These are phyloP conservation scores for Brettanomyces bruxellensis DNA, from an alignment of 805 yeast species.

Conservation along the genomic window DNA sequence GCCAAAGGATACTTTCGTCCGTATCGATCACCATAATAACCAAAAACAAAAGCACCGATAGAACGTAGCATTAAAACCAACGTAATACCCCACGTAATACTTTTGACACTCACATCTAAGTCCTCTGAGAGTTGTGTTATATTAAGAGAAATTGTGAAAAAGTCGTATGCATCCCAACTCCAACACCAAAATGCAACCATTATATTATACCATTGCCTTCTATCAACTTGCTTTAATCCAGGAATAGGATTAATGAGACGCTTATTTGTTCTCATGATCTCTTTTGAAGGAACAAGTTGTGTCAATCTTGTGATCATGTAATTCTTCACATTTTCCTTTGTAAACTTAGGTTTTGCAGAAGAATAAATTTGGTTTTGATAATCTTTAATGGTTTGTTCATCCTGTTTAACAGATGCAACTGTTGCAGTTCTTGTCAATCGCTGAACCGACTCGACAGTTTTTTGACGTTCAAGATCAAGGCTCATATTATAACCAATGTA, in stretches of 20 bases:
- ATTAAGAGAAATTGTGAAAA: slow-evolving; percentile 48
- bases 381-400: neutral
- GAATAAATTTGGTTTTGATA: slow-evolving; percentile 1
- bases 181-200: slow-evolving; percentile 46
- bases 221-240: slow-evolving; percentile 37
- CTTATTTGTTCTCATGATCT: slow-evolving; percentile 25
- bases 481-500: neutral
- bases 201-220: slow-evolving; percentile 50
- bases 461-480: slow-evolving; percentile 1
- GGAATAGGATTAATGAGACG: slow-evolving; percentile 56
- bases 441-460: neutral
- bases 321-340: slow-evolving; percentile 20
- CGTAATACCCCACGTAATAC: slow-evolving; percentile 59
- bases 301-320: slow-evolving; percentile 41
- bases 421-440: neutral
- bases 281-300: slow-evolving; percentile 39
- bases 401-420: slow-evolving; percentile 1
- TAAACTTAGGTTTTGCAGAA: slow-evolving; percentile 22
- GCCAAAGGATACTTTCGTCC: slow-evolving; percentile 56
- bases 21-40: slow-evolving; percentile 47
- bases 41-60: slow-evolving; percentile 56
- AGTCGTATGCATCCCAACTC: slow-evolving; percentile 63
- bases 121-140: slow-evolving; percentile 37
- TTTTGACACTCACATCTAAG: slow-evolving; percentile 36
- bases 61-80: slow-evolving; percentile 61